These are phyloP conservation scores for Trifolium fragiferum DNA, from an alignment of 306 rosid species.

Conservation along the genomic window DNA sequence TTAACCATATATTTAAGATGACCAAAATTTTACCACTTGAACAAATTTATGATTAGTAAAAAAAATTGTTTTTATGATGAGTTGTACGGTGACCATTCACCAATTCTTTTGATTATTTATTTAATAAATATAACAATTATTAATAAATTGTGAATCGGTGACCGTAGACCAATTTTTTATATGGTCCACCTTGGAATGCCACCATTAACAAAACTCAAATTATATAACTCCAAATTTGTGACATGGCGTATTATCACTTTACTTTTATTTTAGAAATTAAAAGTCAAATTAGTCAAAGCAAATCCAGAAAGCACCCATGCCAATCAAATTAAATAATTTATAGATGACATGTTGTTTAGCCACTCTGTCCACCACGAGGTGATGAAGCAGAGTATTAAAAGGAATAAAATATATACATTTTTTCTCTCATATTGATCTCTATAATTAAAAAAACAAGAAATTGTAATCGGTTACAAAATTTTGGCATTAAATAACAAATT, in stretches of 20 bases:
- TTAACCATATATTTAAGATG: too few relatives aligned
- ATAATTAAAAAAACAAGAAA: background rate
- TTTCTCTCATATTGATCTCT: background rate
- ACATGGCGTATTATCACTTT: background rate
- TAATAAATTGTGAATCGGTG: background rate
- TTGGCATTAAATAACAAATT: background rate
- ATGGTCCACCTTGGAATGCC: background rate
- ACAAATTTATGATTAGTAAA: too few relatives aligned
- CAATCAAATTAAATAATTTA: background rate
- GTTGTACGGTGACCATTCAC: too few relatives aligned
- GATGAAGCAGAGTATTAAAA: background rate
- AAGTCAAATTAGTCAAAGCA: slow-evolving; percentile 11
- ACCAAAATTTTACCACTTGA: too few relatives aligned
- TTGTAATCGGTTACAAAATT: background rate
- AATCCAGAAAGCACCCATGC: slow-evolving; percentile 24
- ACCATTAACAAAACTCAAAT: background rate
- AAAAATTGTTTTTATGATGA: too few relatives aligned
- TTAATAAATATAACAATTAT: background rate
- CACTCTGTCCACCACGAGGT: slow-evolving; percentile 24
- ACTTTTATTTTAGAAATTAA: background rate
- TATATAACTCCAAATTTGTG: background rate
- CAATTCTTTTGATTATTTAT: background rate
- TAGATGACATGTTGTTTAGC: slow-evolving; percentile 19
- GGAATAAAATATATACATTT: background rate
- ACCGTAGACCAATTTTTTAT: background rate